Conservation (phyloP, 2,329 filamentous ascomycete species). For the Colletotrichum aenigma region DNA sequence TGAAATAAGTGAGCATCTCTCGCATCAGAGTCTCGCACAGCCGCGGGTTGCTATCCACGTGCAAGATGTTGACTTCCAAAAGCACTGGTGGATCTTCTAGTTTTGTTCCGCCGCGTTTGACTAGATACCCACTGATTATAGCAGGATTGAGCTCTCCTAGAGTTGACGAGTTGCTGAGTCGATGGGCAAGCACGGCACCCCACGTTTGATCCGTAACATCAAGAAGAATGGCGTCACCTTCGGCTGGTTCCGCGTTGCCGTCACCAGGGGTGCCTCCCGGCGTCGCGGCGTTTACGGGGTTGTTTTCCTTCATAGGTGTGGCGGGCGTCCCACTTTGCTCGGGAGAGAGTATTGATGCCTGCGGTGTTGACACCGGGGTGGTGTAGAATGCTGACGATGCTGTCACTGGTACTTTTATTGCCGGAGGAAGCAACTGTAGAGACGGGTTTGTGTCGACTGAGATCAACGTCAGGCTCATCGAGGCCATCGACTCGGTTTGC, state of each 20-base stretch:
- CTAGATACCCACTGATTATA: slow-evolving; percentile 67
- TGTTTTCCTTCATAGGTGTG: slow-evolving; percentile 47
- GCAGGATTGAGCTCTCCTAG: slow-evolving; percentile 60
- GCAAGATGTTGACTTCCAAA: slow-evolving; percentile 69
- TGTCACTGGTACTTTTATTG: slow-evolving; percentile 51
- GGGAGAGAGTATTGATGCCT: slow-evolving; percentile 61
- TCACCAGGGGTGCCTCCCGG: slow-evolving; percentile 49
- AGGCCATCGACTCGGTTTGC: slow-evolving; percentile 54
- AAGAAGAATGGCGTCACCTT: slow-evolving; percentile 71
- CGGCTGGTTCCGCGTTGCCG: slow-evolving; percentile 43
- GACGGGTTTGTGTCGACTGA: slow-evolving; percentile 69
- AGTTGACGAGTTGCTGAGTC: slow-evolving; percentile 63
- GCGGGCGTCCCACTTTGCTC: slow-evolving; percentile 59
- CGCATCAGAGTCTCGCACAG: slow-evolving; percentile 68
- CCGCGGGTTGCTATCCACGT: slow-evolving; percentile 56
- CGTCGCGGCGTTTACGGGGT: slow-evolving; percentile 44
- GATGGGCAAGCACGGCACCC: slow-evolving; percentile 73
- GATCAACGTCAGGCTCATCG: slow-evolving; percentile 62
- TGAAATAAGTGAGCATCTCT: slow-evolving; percentile 73
- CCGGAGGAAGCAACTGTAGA: slow-evolving; percentile 65
- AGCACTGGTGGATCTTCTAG: slow-evolving; percentile 62
- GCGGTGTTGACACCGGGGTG: slow-evolving; percentile 73
- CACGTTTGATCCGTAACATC: slow-evolving; percentile 78
- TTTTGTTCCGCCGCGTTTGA: slow-evolving; percentile 64
- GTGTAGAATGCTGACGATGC: slow-evolving; percentile 53